Conservation (phyloP, 108 stramenopile genomes). For the Pseudonitzschia multistriata region DNA sequence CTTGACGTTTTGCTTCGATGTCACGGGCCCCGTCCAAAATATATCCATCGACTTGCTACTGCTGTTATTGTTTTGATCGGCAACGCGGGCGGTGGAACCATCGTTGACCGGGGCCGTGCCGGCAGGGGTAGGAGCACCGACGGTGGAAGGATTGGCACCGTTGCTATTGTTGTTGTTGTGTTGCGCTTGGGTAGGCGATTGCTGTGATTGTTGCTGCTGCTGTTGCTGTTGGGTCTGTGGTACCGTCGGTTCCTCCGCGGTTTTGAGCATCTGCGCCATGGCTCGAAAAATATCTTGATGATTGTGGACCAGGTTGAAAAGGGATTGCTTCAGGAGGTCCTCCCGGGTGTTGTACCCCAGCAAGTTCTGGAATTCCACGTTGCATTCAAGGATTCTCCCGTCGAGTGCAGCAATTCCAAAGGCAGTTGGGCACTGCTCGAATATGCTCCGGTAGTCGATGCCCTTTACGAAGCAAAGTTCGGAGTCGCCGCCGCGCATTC, state of each 20-base stretch:
- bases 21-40: constrained; percentile 31
- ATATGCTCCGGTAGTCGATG: constrained; percentile 73
- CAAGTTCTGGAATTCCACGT: constrained; percentile 58
- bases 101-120: background rate
- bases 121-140: background rate
- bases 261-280: constrained; percentile 74
- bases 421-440: constrained; percentile 71
- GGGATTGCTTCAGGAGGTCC: constrained; percentile 45
- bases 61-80: background rate
- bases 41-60: constrained; percentile 14
- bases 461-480: constrained; percentile 69
- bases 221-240: constrained; percentile 1
- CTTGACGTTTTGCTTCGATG: constrained; percentile 33
- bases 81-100: background rate
- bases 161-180: background rate
- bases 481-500: constrained; percentile 31
- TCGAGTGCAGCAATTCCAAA: constrained; percentile 78
- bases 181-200: too few relatives aligned
- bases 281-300: constrained; percentile 81
- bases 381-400: constrained; percentile 80
- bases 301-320: constrained; percentile 73
- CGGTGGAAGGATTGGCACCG: background rate
- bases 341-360: constrained; percentile 48
- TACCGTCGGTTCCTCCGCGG: constrained; percentile 15
- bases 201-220: too few relatives aligned